Evolutionary conservation across 106 monocot genomes (phyloP), one percentile per base, ranked within the genome.

Genomic region (Dendrobium officinale): DNA sequence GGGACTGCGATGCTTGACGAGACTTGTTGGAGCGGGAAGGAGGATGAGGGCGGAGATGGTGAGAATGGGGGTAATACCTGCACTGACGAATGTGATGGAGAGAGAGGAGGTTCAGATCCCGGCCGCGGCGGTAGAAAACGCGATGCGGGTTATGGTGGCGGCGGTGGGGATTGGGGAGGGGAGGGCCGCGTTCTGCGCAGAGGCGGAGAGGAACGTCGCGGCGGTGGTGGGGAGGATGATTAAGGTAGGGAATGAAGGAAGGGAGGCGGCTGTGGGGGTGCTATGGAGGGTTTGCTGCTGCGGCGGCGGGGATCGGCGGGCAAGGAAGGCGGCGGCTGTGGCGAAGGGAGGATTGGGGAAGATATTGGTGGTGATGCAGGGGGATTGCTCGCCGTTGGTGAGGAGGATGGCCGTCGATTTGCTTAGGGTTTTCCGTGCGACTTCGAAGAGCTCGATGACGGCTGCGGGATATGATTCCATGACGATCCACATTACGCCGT

Each of bases 301-400:
- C 56, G 19, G 79, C 33, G 82, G 79, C 26, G 48, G 81, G 5
- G 87, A 88, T 33, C 79, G 68, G 81, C 58, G 86, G 75, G 86
- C 86, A 8, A 79, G 78, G 79, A 83, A 79, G 77, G 86, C 82
- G 18, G 84, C 81, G 64, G 81, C 79, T 48, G 70, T 17, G 10
- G 58, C 54, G 0, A 80, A 80, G 19, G 84, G 83, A 10, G 45
- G 24, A 42, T 73, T 75, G 82, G 90, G 85, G 77, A 93, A 93
- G 82, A 78, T 93, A 19, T 77, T 93, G 80, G 61, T 93, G 42
- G 78, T 93, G 77, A 87, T 90, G 90, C 93, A 93, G 82, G 85
- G 93, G 47, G 82, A 83, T 58, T 93, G 90, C 80, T 85, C 88
- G 72, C 87, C 88, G 68, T 83, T 80, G 84, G 85, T 77, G 31